These are phyloP conservation scores for Dictyostelium purpureum DNA, from an alignment of 78 protist genomes.

Conservation along the genomic window DNA sequence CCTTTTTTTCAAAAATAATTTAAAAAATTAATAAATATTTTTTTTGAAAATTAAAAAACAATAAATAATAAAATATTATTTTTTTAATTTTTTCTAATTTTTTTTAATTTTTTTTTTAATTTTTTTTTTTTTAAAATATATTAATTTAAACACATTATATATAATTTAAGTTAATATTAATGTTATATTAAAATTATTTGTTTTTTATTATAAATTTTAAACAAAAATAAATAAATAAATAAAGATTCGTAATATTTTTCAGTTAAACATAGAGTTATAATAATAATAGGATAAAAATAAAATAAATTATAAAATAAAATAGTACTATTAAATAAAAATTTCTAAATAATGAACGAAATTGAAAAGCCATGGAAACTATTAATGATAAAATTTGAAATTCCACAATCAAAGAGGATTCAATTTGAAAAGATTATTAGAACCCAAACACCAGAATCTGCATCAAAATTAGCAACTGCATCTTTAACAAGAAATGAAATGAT, in stretches of 20 bases:
- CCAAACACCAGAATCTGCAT: constrained; percentile 40
- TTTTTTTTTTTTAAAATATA: too few species aligned
- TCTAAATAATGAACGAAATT: not conserved
- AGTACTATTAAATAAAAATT: not conserved
- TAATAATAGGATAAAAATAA: not conserved
- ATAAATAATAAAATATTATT: too few species aligned
- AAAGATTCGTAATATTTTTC: not conserved
- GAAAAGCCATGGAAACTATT: constrained; percentile 39
- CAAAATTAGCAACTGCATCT: constrained; percentile 2
- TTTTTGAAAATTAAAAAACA: too few species aligned
- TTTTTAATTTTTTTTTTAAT: too few species aligned
- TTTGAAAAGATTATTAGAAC: constrained; percentile 63
- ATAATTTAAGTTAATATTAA: too few species aligned
- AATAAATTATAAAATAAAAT: not conserved
- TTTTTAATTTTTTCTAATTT: too few species aligned
- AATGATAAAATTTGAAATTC: constrained; percentile 35
- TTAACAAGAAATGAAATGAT: constrained; percentile 53
- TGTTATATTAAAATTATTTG: too few species aligned
- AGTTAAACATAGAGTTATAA: not conserved
- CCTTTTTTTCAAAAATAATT: too few species aligned
- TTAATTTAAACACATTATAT: too few species aligned
- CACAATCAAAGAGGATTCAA: constrained; percentile 46
- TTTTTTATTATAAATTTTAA: too few species aligned
- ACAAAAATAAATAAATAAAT: not conserved
- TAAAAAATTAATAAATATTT: too few species aligned